Conservation (phyloP, 139 green algal species). For the Nannochloris sp. region DNA sequence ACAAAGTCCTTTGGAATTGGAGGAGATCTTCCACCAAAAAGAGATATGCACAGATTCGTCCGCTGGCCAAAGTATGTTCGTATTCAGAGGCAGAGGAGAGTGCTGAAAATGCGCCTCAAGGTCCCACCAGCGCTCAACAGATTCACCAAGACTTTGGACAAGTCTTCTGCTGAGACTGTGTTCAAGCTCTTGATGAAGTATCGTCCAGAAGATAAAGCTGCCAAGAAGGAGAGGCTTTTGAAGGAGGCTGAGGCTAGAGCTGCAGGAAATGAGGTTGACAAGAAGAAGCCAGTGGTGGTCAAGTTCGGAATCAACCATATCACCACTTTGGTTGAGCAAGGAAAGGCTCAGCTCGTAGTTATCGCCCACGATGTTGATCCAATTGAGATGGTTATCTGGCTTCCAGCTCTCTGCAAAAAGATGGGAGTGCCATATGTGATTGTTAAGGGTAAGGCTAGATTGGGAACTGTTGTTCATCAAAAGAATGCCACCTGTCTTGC, state of each 20-base stretch:
- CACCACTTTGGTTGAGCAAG: constrained; percentile 86
- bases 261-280: constrained; percentile 61
- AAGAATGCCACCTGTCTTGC: constrained; percentile 90
- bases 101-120: constrained; percentile 91
- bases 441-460: constrained; percentile 93
- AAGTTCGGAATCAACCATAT: constrained; percentile 99
- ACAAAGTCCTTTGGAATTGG: constrained; percentile 90
- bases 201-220: constrained; percentile 90
- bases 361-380: constrained; percentile 99
- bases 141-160: constrained; percentile 81
- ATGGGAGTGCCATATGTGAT: constrained; percentile 99
- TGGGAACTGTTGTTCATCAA: constrained; percentile 94
- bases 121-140: constrained; percentile 77
- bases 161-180: constrained; percentile 83
- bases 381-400: constrained; percentile 98
- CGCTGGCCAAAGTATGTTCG: constrained; percentile 99
- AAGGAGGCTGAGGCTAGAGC: constrained; percentile 60
- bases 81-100: constrained; percentile 90
- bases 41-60: constrained; percentile 93
- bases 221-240: constrained; percentile 89
- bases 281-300: constrained; percentile 92
- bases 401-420: constrained; percentile 93
- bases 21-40: constrained; percentile 65
- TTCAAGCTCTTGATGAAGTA: constrained; percentile 99
- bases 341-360: constrained; percentile 93